phyloP scores from a whole-genome alignment of 2,329 filamentous ascomycete genomes.

The Arthrobotrys sphaeroides region DNA sequence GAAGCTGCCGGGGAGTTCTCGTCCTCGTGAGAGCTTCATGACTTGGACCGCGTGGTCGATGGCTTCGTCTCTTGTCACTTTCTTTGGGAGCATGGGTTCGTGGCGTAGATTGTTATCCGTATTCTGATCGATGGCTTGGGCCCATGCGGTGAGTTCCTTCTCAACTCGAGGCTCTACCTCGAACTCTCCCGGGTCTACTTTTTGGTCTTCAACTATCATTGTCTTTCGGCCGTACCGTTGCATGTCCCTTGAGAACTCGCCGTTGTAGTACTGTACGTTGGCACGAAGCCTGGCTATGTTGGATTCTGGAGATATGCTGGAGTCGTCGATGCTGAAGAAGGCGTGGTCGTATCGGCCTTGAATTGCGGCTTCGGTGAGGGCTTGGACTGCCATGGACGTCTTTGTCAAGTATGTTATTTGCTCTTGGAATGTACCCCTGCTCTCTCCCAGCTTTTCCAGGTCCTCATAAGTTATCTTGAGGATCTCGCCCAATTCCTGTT shows the following conservation, averaged over 20 bases:
- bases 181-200: conserved; percentile 29
- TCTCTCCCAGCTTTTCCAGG: conserved; percentile 49
- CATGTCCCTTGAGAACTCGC: conserved; percentile 59
- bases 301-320: conserved; percentile 9
- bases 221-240: conserved; percentile 55
- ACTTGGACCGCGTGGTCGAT: conserved; percentile 40
- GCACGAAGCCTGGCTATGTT: conserved; percentile 52
- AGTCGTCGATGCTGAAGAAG: conserved; percentile 20
- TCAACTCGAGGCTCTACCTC: conserved; percentile 30
- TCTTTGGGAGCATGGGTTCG: conserved; percentile 12
- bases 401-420: conserved; percentile 58
- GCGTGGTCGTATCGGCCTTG: conserved; percentile 47
- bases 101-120: conserved; percentile 10
- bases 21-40: conserved; percentile 58
- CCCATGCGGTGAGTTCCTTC: conserved; percentile 26
- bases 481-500: conserved; percentile 27
- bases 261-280: conserved; percentile 59
- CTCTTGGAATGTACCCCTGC: conserved; percentile 51
- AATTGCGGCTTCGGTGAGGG: conserved; percentile 57
- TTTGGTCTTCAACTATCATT: conserved; percentile 24
- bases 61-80: conserved; percentile 23
- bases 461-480: conserved; percentile 20
- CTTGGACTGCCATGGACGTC: conserved; percentile 60
- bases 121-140: conserved; percentile 1
- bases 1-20: conserved; percentile 60